Conservation (phyloP, 345 rosid genomes). For the Eucalyptus camaldulensis region DNA sequence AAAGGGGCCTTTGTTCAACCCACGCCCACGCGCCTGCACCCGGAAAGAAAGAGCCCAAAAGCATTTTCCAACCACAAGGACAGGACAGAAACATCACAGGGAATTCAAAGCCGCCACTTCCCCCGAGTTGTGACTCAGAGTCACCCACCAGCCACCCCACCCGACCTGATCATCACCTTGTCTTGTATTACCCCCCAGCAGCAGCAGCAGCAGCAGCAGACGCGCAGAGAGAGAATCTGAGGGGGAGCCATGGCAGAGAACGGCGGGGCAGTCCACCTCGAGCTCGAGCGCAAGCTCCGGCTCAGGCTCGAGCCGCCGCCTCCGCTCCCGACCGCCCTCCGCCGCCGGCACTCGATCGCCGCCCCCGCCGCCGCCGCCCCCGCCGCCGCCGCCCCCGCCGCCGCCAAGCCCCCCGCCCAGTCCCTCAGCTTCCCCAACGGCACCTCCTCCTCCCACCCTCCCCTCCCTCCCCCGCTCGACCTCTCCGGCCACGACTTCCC, state of each 20-base stretch:
- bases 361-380: background rate
- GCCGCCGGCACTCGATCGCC: conserved; percentile 40
- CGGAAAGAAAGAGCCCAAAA: background rate
- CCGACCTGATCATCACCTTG: background rate
- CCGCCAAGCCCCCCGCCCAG: background rate
- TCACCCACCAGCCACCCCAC: background rate
- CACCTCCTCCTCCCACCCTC: background rate
- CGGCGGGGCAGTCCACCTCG: background rate
- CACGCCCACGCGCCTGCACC: background rate
- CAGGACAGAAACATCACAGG: background rate
- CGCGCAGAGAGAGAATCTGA: background rate
- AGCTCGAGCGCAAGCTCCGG: background rate
- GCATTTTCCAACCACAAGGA: background rate
- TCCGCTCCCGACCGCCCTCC: conserved; percentile 4
- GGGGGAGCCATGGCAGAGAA: background rate
- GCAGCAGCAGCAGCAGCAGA: background rate
- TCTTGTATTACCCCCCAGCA: no score
- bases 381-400: no score
- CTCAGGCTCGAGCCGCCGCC: background rate
- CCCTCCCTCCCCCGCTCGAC: background rate
- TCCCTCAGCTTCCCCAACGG: conserved; percentile 9
- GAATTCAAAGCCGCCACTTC: background rate
- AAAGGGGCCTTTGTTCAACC: background rate
- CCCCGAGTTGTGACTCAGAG: background rate
- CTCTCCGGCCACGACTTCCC: conserved; percentile 24